Base-by-base conservation (phyloP, 345 rosid genomes). In the Heritiera littoralis region DNA sequence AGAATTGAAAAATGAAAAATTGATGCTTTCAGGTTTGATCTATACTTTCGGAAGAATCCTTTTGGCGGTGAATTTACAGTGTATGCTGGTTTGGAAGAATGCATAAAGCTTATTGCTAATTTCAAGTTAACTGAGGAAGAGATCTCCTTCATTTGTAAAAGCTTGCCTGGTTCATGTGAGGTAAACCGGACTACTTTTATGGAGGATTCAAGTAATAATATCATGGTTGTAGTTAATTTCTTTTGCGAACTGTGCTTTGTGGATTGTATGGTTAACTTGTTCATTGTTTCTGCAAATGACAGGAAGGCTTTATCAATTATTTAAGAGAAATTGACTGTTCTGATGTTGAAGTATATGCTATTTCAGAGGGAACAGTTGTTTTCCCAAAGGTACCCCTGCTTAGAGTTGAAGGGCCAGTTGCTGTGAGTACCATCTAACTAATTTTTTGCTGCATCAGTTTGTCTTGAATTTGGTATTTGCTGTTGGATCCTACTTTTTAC, bases 81-180 rank as follows among this genome's bases (percentile, higher is more conserved):
- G 35, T 97, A 93, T 87, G 98, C 99, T 63, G 98, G 99, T 58
- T 87, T 97, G 77, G 99, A 94, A 65, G 99, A 97, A 82, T 97
- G 99, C 84, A 88, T 97, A 40, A 89, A 88, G 84, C 86, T 97
- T 66, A 86, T 97, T 38, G 98, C 98, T 68, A 94, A 88, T 88
- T 97, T 97, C 89, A 94, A 84, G 78, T 78, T 97, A 55, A 83
- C 77, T 0, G 89, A 94, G 77, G 95, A 89, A 7, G 98, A 92
- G 65, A 94, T 97, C 64, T 81, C 88, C 75, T 97, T 93, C 66
- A 80, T 97, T n/a, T 88, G 86, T 77, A 81, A 89, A 35, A 83
- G 83, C 32, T 82, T 97, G 82, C 91, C 96, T 75, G 86, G 89
- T 74, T 84, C 94, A 48, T 92, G 91, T 73, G 98, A 97, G 97